Conservation (phyloP, 495 filamentous ascomycete species). For the Beverwykella pulmonaria region DNA sequence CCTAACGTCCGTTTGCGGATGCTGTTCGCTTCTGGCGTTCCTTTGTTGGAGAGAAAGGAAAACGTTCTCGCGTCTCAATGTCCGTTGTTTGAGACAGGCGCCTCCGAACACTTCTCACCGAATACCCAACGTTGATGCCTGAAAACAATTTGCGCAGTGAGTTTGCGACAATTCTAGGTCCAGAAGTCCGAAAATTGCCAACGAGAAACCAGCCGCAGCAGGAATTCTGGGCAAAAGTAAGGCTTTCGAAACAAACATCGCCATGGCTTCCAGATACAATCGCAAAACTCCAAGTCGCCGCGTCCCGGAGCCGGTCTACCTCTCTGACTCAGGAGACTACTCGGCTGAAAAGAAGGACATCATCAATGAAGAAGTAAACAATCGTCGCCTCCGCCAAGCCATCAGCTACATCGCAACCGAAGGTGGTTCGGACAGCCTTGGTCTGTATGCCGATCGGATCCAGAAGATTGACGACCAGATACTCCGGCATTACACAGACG, state of each 20-base stretch:
- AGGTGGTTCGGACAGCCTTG: conserved; percentile 6
- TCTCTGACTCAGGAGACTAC: background rate
- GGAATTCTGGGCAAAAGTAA: background rate
- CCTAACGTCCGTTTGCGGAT: conserved; percentile 28
- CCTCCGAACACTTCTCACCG: conserved; percentile 6
- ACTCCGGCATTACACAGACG: conserved; percentile 14
- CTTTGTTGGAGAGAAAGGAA: conserved; percentile 32
- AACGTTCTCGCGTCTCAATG: background rate
- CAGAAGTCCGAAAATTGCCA: background rate
- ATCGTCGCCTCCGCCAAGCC: conserved; percentile 25
- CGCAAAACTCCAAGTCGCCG: background rate
- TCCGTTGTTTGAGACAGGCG: conserved; percentile 9
- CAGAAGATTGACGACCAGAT: conserved; percentile 22
- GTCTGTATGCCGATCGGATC: conserved; percentile 14
- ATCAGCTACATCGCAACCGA: conserved; percentile 23
- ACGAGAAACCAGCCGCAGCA: background rate
- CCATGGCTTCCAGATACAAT: background rate
- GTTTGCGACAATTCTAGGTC: background rate
- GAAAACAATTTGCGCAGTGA: background rate
- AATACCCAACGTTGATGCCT: background rate
- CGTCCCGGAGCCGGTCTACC: background rate
- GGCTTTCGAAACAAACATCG: background rate
- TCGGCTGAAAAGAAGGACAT: background rate
- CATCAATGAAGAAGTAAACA: conserved; percentile 5
- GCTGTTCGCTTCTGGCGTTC: conserved; percentile 21